These are phyloP conservation scores for Schwanniomyces vanrijiae DNA, from an alignment of 805 yeast genomes.

Conservation along the genomic window DNA sequence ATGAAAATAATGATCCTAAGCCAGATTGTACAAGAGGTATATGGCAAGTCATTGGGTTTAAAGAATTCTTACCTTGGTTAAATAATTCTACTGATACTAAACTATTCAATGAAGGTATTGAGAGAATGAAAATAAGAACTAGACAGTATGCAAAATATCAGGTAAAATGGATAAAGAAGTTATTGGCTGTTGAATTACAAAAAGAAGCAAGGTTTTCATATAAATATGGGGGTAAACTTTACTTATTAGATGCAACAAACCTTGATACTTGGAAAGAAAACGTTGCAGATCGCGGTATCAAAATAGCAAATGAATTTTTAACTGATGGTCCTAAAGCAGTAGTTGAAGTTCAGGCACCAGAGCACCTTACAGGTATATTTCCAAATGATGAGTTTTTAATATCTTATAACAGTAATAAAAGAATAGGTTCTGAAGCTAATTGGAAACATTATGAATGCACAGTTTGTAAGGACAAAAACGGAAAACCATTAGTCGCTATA, in stretches of 20 bases:
- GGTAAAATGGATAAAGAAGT: slow-evolving; percentile 84
- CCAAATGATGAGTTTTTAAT: slow-evolving; percentile 22
- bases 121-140: slow-evolving; percentile 80
- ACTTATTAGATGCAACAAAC: slow-evolving; percentile 76
- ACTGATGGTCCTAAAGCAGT: slow-evolving; percentile 26
- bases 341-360: slow-evolving; percentile 26
- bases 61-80: slow-evolving; percentile 80
- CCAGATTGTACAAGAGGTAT: slow-evolving; percentile 72
- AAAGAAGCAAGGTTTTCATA: slow-evolving; percentile 46
- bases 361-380: slow-evolving; percentile 19
- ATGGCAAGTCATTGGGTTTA: slow-evolving; percentile 94
- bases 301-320: slow-evolving; percentile 43
- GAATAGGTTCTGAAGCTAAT: slow-evolving; percentile 29
- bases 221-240: slow-evolving; percentile 63
- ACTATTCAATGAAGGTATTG: slow-evolving; percentile 49
- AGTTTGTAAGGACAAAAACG: slow-evolving; percentile 57
- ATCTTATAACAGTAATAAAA: slow-evolving; percentile 36
- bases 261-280: slow-evolving; percentile 55
- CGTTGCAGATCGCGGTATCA: slow-evolving; percentile 57
- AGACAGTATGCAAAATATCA: slow-evolving; percentile 86
- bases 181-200: slow-evolving; percentile 59
- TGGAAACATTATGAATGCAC: slow-evolving; percentile 76
- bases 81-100: slow-evolving; percentile 8
- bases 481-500: slow-evolving; percentile 60
- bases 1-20: slow-evolving; percentile 24